A percentile compares a stretch with the other conserved stretches of the same genome.
Evolutionary conservation across 306 rosid genomes (phyloP).

Genomic region (Senna siamea): DNA sequence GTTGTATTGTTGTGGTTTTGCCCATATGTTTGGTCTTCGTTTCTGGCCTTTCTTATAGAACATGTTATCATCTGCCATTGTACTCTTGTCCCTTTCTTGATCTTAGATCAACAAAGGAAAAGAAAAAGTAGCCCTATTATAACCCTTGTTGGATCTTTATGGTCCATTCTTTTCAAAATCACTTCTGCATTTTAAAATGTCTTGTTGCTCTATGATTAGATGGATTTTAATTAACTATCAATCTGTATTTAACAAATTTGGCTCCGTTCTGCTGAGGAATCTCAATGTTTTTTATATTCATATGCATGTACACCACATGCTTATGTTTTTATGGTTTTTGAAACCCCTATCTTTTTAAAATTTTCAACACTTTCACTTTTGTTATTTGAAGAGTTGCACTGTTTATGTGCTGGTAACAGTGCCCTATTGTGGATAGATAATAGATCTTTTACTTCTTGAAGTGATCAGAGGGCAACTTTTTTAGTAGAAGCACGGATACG

Average conservation of each 20-base stretch:
- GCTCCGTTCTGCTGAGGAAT: not conserved
- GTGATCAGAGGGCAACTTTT: not conserved
- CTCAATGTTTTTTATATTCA: not conserved
- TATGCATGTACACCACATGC: not conserved
- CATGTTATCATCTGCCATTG: constrained; percentile 1
- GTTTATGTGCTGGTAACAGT: not conserved
- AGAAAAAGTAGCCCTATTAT: not conserved
- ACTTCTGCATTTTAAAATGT: constrained; percentile 2
- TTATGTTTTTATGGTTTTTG: not conserved
- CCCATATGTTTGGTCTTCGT: not conserved
- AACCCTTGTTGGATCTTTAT: not conserved
- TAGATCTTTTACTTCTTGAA: not conserved
- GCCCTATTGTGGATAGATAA: not conserved
- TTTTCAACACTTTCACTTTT: not conserved
- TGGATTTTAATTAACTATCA: not conserved
- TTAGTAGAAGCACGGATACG: too few species aligned
- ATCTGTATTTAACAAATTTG: not conserved
- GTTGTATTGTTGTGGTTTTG: constrained; percentile 8
- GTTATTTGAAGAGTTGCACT: not conserved
- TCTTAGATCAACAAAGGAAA: not conserved
- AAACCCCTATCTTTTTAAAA: not conserved
- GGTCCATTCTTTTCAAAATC: too few species aligned
- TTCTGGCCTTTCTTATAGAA: constrained; percentile 25
- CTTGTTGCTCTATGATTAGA: constrained; percentile 14
- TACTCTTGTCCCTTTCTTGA: constrained; percentile 12